A percentile compares a stretch with the other conserved stretches of the same genome.
These are phyloP conservation scores for Ulmus americana DNA, from an alignment of 331 rosid genomes.

Conservation along the genomic window DNA sequence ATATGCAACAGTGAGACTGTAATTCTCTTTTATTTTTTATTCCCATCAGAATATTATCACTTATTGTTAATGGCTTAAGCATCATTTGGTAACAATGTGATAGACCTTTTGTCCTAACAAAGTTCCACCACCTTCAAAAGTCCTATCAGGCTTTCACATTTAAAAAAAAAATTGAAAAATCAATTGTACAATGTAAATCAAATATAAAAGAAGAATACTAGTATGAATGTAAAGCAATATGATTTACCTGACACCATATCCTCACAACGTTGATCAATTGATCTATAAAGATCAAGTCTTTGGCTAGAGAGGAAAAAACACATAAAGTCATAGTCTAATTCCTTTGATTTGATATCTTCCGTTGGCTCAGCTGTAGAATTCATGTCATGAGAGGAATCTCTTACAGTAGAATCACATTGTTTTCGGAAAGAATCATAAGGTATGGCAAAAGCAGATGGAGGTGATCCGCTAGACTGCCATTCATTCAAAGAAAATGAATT, in stretches of 20 bases:
- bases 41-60: no score
- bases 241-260: conserved; percentile 76
- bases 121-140: background rate
- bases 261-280: conserved; percentile 77
- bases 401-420: conserved; percentile 37
- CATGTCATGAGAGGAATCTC: conserved; percentile 34
- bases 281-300: conserved; percentile 66
- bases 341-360: conserved; percentile 40
- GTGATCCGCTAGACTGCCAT: conserved; percentile 96
- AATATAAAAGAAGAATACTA: conserved; percentile 7
- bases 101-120: background rate
- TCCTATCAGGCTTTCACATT: background rate
- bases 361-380: conserved; percentile 22
- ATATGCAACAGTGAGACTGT: no score
- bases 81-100: background rate
- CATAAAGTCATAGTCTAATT: conserved; percentile 64
- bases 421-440: conserved; percentile 74
- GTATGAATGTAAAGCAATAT: conserved; percentile 9
- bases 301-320: conserved; percentile 82
- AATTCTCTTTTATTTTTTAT: no score
- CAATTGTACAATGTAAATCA: background rate
- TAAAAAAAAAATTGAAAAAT: background rate
- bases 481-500: conserved; percentile 26
- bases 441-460: conserved; percentile 87
- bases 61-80: no score